A percentile compares a stretch with the other conserved stretches of the same genome.
Conservation (phyloP, 495 filamentous ascomycete genomes). For the Lentithecium fluviatile region DNA sequence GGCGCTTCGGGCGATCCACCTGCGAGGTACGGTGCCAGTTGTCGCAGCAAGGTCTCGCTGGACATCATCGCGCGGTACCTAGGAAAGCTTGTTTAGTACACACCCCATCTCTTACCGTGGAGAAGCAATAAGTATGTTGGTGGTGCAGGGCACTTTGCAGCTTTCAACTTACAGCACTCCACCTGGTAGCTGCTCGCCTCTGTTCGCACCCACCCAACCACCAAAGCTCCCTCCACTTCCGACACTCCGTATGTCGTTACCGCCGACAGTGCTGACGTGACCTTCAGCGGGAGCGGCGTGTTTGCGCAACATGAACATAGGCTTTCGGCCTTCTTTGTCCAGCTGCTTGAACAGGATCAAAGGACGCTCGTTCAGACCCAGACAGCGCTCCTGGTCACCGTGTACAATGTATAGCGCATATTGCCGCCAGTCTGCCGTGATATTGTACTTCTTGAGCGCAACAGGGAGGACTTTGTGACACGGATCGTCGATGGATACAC, state of each 20-base stretch:
- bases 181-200: conserved; percentile 33
- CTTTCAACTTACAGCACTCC: conserved; percentile 30
- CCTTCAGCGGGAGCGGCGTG: conserved; percentile 48
- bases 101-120: too few relatives aligned
- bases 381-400: conserved; percentile 91
- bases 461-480: conserved; percentile 96
- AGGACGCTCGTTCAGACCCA: conserved; percentile 87
- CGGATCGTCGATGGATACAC: conserved; percentile 95
- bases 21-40: too few relatives aligned
- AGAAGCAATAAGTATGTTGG: too few relatives aligned
- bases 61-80: too few relatives aligned
- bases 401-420: conserved; percentile 98
- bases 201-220: conserved; percentile 26
- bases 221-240: conserved; percentile 19
- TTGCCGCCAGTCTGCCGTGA: conserved; percentile 93
- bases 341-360: conserved; percentile 95
- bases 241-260: conserved; percentile 13
- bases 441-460: conserved; percentile 95
- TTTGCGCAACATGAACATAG: conserved; percentile 97
- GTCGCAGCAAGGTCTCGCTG: too few relatives aligned
- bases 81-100: too few relatives aligned
- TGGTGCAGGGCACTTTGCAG: background rate
- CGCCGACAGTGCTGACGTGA: conserved; percentile 33
- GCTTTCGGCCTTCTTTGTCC: conserved; percentile 93
- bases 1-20: too few relatives aligned